Evolutionary conservation across 2,329 filamentous ascomycete genomes (phyloP).

Genomic region (Epichloe typhina): DNA sequence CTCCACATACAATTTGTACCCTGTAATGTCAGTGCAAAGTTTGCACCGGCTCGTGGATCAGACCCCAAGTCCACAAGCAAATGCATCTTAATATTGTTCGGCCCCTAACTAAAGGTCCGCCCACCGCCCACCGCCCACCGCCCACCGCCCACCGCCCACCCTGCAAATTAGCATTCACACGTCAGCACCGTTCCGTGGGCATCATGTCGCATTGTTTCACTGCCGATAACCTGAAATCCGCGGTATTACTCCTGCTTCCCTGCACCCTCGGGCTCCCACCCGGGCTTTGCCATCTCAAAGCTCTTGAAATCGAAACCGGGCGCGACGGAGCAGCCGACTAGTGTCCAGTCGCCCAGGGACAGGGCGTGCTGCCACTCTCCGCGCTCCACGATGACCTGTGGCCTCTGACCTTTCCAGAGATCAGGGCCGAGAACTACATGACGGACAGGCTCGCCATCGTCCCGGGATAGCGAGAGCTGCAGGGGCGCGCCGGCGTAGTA

Average conservation of each 20-base stretch:
- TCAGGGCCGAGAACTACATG: constrained; percentile 27
- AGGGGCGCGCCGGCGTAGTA: constrained; percentile 39
- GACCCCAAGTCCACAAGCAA: no score
- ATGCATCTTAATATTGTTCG: no score
- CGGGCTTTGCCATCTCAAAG: constrained; percentile 18
- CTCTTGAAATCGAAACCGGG: constrained; percentile 15
- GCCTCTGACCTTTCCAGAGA: constrained; percentile 27
- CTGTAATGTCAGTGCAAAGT: no score
- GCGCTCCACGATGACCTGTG: constrained; percentile 28
- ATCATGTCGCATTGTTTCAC: background rate
- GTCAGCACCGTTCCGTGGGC: background rate
- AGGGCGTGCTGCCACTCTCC: constrained; percentile 33
- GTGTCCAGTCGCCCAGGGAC: constrained; percentile 33
- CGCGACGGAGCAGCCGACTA: constrained; percentile 26
- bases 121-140: no score
- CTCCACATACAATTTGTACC: no score
- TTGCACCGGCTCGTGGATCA: no score
- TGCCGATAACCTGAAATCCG: background rate
- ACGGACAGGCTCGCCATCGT: constrained; percentile 27
- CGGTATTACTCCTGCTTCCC: background rate
- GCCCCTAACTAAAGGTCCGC: no score
- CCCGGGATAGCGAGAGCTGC: constrained; percentile 27
- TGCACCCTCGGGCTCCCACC: constrained; percentile 17
- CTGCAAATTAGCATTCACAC: no score
- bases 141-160: no score